phyloP scores from a whole-genome alignment of 2,329 filamentous ascomycete genomes.

The Colletotrichum brevisporum region DNA sequence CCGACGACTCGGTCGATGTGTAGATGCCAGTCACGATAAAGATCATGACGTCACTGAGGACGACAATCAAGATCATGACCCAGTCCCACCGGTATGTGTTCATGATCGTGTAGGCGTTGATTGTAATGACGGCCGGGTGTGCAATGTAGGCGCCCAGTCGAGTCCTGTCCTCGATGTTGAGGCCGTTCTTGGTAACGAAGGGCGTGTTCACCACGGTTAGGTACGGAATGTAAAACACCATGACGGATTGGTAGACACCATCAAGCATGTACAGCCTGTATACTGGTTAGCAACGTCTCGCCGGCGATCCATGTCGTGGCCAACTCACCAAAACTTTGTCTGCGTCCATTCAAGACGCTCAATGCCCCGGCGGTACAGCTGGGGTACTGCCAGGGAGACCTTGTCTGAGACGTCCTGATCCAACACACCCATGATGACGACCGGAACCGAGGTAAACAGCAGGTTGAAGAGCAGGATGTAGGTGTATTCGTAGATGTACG shows the following conservation, averaged over 20 bases:
- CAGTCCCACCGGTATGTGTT: slow-evolving; percentile 99
- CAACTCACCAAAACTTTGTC: slow-evolving; percentile 90
- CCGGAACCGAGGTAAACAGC: slow-evolving; percentile 94
- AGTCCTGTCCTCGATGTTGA: slow-evolving; percentile 82
- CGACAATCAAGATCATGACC: slow-evolving; percentile 88
- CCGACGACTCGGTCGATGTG: slow-evolving; percentile 56
- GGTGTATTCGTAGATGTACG: slow-evolving; percentile 97
- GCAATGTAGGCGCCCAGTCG: slow-evolving; percentile 91
- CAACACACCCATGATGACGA: slow-evolving; percentile 95
- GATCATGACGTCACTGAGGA: slow-evolving; percentile 86
- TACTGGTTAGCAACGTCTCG: slow-evolving; percentile 46
- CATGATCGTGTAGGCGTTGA: slow-evolving; percentile 94
- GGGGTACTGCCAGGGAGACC: slow-evolving; percentile 93
- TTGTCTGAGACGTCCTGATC: slow-evolving; percentile 97
- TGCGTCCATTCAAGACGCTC: slow-evolving; percentile 98
- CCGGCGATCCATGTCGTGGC: neutral
- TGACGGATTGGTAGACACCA: slow-evolving; percentile 93
- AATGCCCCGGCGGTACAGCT: slow-evolving; percentile 95
- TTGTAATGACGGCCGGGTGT: slow-evolving; percentile 85
- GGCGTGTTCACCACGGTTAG: slow-evolving; percentile 79
- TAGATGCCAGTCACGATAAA: slow-evolving; percentile 98
- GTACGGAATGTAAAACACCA: slow-evolving; percentile 94
- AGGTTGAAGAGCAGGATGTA: slow-evolving; percentile 98
- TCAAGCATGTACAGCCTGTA: slow-evolving; percentile 92
- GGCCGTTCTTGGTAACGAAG: slow-evolving; percentile 79